phyloP scores from a whole-genome alignment of 352 stramenopile species.

The Globisporangium takayamanum region DNA sequence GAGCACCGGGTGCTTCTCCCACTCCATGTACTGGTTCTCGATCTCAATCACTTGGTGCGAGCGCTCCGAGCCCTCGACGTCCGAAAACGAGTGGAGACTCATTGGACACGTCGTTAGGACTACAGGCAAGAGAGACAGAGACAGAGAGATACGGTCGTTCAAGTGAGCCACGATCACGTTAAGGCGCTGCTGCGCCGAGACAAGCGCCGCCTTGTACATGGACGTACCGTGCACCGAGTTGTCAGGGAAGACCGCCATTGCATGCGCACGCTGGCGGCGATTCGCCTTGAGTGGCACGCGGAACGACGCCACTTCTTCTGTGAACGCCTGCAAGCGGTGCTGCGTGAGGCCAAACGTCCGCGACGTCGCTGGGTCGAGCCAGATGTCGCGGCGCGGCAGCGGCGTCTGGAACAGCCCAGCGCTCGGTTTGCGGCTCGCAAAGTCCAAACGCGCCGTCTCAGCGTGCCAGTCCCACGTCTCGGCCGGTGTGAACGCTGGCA shows the following conservation, averaged over 20 bases:
- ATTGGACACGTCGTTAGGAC: slow-evolving; percentile 49
- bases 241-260: slow-evolving; percentile 46
- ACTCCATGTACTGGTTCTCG: slow-evolving; percentile 64
- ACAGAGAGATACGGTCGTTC: neutral
- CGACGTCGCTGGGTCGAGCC: slow-evolving; percentile 55
- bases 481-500: slow-evolving; percentile 32
- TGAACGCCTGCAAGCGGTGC: slow-evolving; percentile 51
- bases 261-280: slow-evolving; percentile 45
- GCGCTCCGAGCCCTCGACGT: slow-evolving; percentile 35
- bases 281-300: slow-evolving; percentile 51
- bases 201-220: neutral
- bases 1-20: slow-evolving; percentile 43
- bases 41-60: slow-evolving; percentile 51
- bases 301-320: slow-evolving; percentile 62
- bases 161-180: neutral
- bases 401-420: slow-evolving; percentile 22
- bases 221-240: slow-evolving; percentile 53
- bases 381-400: slow-evolving; percentile 45
- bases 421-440: slow-evolving; percentile 4
- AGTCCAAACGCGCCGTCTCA: slow-evolving; percentile 13
- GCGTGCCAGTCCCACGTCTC: slow-evolving; percentile 25
- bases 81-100: slow-evolving; percentile 51
- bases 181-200: neutral
- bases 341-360: slow-evolving; percentile 46
- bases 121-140: slow-evolving; percentile 9